Evolutionary conservation across 108 stramenopile genomes (phyloP).

Genomic region (Fragilariopsis cylindrus): DNA sequence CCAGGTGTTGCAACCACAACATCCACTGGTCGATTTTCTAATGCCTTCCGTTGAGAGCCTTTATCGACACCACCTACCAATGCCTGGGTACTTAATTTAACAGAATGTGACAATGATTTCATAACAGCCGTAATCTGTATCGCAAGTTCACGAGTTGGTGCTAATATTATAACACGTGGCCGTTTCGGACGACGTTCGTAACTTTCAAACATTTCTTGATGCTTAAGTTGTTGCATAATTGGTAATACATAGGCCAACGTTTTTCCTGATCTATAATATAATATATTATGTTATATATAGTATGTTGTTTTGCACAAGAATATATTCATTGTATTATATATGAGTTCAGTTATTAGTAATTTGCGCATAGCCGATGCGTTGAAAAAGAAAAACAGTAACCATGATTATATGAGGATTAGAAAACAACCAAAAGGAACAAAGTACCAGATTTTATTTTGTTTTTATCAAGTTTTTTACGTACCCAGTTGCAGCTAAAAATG

Average conservation of each 20-base stretch:
- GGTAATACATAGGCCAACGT: constrained; percentile 89
- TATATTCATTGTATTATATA: not conserved
- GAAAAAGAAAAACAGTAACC: too few relatives aligned
- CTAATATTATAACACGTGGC: constrained; percentile 88
- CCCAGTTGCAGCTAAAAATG: constrained; percentile 92
- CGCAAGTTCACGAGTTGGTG: constrained; percentile 94
- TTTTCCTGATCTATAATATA: constrained; percentile 55
- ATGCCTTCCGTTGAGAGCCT: constrained; percentile 71
- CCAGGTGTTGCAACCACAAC: constrained; percentile 93
- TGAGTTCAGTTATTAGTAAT: not conserved
- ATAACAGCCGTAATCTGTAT: constrained; percentile 87
- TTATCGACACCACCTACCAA: constrained; percentile 91
- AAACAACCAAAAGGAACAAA: not conserved
- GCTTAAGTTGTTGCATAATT: constrained; percentile 76
- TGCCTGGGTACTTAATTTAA: constrained; percentile 81
- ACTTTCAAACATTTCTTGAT: constrained; percentile 67
- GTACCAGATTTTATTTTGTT: not conserved
- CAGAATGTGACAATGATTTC: constrained; percentile 80
- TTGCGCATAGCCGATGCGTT: too few relatives aligned
- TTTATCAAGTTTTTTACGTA: constrained; percentile 13
- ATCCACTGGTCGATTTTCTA: constrained; percentile 77
- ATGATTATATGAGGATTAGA: too few relatives aligned
- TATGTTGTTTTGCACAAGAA: not conserved
- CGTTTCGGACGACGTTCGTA: constrained; percentile 71
- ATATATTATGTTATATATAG: not conserved